Percentiles rank a stretch among this genome's conserved stretches.
These are phyloP conservation scores for Microthyrium microscopicum DNA, from an alignment of 2,329 filamentous ascomycete species.

Conservation along the genomic window DNA sequence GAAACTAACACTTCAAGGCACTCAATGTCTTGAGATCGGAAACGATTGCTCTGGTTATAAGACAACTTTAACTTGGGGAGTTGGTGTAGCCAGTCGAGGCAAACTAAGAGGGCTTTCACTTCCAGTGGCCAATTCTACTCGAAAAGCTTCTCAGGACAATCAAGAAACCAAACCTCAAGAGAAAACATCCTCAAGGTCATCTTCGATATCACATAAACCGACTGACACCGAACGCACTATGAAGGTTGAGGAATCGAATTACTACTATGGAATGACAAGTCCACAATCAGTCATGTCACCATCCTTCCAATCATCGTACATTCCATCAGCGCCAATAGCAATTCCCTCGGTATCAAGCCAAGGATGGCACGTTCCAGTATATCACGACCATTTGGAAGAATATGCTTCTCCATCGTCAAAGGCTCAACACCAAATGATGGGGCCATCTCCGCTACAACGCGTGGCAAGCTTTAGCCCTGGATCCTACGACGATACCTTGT, in stretches of 20 bases:
- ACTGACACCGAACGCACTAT: not conserved
- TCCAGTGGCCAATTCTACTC: constrained; percentile 34
- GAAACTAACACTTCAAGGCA: constrained; percentile 22
- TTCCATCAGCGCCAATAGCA: constrained; percentile 16
- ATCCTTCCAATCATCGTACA: constrained; percentile 6
- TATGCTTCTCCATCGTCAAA: constrained; percentile 20
- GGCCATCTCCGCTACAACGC: constrained; percentile 24
- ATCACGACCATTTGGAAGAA: constrained; percentile 22
- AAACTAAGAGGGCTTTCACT: constrained; percentile 82
- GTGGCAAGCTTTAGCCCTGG: constrained; percentile 25
- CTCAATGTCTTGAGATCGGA: constrained; percentile 78
- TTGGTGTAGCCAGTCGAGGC: constrained; percentile 85
- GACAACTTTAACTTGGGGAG: constrained; percentile 90
- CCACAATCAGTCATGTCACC: no score
- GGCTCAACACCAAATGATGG: constrained; percentile 21
- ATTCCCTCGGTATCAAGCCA: constrained; percentile 22
- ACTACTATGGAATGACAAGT: constrained; percentile 14
- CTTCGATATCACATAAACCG: not conserved
- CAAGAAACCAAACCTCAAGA: constrained; percentile 1
- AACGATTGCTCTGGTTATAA: constrained; percentile 94
- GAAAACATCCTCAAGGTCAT: not conserved
- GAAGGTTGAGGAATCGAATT: constrained; percentile 2
- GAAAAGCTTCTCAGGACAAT: constrained; percentile 9
- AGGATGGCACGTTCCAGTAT: constrained; percentile 22
- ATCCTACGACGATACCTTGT: constrained; percentile 23